These are phyloP conservation scores for Rhypophila decipiens DNA, from an alignment of 495 filamentous ascomycete species.

Conservation along the genomic window DNA sequence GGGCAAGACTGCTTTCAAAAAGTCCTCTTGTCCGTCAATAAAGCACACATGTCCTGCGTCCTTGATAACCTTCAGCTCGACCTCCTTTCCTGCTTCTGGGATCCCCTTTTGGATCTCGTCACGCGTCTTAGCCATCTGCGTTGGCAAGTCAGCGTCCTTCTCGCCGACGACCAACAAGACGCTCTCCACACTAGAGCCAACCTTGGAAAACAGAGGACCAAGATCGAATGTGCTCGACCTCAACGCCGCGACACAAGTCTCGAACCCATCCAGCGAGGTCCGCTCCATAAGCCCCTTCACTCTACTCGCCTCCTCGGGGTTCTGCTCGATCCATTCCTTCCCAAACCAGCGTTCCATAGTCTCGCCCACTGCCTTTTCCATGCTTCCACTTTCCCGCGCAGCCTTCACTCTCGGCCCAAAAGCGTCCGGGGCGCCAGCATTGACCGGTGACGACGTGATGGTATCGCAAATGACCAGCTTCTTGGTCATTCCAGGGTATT, in stretches of 20 bases:
- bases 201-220: slow-evolving; percentile 6
- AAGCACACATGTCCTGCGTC: slow-evolving; percentile 21
- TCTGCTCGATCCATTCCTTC: slow-evolving; percentile 18
- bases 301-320: slow-evolving; percentile 22
- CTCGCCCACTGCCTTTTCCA: slow-evolving; percentile 13
- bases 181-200: slow-evolving; percentile 16
- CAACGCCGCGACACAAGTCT: slow-evolving; percentile 27
- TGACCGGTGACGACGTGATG: slow-evolving; percentile 19
- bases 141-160: slow-evolving; percentile 23
- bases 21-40: slow-evolving; percentile 17
- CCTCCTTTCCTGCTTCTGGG: background rate
- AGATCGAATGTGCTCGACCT: slow-evolving; percentile 21
- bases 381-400: slow-evolving; percentile 14
- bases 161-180: slow-evolving; percentile 25
- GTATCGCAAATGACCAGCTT: slow-evolving; percentile 21
- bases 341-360: slow-evolving; percentile 29
- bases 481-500: slow-evolving; percentile 18
- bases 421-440: slow-evolving; percentile 13
- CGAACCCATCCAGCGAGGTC: slow-evolving; percentile 27
- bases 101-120: slow-evolving; percentile 2
- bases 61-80: slow-evolving; percentile 13
- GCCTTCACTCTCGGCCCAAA: slow-evolving; percentile 21
- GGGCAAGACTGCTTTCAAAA: slow-evolving; percentile 1
- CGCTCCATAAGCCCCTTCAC: slow-evolving; percentile 18
- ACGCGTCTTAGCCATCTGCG: slow-evolving; percentile 19